Conservation (phyloP, 129 eudicot genomes). For the Flaveria robusta region DNA sequence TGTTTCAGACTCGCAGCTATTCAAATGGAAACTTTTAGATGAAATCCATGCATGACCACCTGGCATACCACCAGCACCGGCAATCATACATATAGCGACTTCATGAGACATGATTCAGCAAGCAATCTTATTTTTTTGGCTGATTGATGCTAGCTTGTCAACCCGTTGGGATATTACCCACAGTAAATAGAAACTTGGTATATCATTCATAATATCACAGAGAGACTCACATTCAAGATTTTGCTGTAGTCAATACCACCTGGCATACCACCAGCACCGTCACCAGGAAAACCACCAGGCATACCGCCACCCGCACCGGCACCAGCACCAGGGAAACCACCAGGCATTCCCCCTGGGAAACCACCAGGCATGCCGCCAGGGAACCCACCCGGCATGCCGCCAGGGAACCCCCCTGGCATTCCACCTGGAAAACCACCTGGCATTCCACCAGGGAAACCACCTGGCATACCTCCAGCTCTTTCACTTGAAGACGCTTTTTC, state of each 20-base stretch:
- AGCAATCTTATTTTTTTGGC: background rate
- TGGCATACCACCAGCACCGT: slow-evolving; percentile 61
- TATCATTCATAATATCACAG: background rate
- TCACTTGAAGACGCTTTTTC: slow-evolving; percentile 79
- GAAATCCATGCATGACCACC: background rate
- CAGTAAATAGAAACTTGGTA: background rate
- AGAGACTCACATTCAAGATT: slow-evolving; percentile 69
- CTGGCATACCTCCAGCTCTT: slow-evolving; percentile 62
- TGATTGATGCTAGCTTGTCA: background rate
- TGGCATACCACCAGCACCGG: no score
- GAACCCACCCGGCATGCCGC: slow-evolving; percentile 66
- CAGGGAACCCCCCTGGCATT: slow-evolving; percentile 65
- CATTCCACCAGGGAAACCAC: slow-evolving; percentile 62
- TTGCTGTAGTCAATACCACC: slow-evolving; percentile 85
- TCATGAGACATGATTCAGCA: background rate
- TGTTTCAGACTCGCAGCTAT: background rate
- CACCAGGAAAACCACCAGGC: slow-evolving; percentile 57
- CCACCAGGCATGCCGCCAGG: slow-evolving; percentile 66
- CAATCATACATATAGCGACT: background rate
- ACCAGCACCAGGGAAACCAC: slow-evolving; percentile 46
- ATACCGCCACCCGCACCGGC: slow-evolving; percentile 42
- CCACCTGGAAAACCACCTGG: slow-evolving; percentile 72
- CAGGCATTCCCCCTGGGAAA: slow-evolving; percentile 43
- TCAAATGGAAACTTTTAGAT: background rate
- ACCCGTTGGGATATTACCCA: background rate